phyloP scores from a whole-genome alignment of 2,329 filamentous ascomycete genomes.

The Rugonectria rugulosa region DNA sequence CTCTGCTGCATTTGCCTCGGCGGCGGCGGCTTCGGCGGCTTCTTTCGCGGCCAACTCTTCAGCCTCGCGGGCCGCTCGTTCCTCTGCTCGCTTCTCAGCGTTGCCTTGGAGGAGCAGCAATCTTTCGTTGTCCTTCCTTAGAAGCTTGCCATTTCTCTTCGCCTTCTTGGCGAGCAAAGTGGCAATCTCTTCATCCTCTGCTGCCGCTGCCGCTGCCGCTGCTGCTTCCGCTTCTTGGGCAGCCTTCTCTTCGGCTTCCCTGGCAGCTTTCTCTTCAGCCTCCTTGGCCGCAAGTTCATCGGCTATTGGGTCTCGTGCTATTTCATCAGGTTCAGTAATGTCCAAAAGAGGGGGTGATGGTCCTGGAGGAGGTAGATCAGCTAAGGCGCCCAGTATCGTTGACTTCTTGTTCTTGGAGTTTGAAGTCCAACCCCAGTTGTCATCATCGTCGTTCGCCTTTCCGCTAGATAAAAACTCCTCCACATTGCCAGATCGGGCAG shows the following conservation, averaged over 20 bases:
- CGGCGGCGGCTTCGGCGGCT: conserved; percentile 28
- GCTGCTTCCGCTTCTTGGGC: conserved; percentile 44
- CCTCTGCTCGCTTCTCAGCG: conserved; percentile 24
- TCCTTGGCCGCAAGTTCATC: conserved; percentile 19
- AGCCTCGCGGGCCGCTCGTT: conserved; percentile 26
- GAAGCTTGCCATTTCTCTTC: conserved; percentile 32
- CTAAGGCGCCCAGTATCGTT: conserved; percentile 48
- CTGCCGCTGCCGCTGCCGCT: conserved; percentile 30
- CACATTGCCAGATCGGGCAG: conserved; percentile 54
- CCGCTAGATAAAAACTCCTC: conserved; percentile 51
- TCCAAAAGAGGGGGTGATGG: conserved; percentile 58
- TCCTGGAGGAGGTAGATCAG: conserved; percentile 54
- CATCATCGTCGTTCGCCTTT: conserved; percentile 52
- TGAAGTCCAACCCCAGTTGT: conserved; percentile 53
- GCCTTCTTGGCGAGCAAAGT: conserved; percentile 28
- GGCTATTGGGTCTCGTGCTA: conserved; percentile 43
- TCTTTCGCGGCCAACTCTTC: conserved; percentile 28
- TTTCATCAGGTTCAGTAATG: conserved; percentile 48
- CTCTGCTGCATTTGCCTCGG: conserved; percentile 43
- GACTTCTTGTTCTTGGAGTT: conserved; percentile 54
- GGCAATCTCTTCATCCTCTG: conserved; percentile 33
- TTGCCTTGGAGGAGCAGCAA: conserved; percentile 28
- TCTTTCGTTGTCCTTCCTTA: conserved; percentile 33
- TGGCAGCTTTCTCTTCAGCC: conserved; percentile 26
- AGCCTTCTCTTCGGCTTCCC: conserved; percentile 31